Evolutionary conservation across 768 basidiomycete species (phyloP).

Genomic region (Podaxis mareebaensis): DNA sequence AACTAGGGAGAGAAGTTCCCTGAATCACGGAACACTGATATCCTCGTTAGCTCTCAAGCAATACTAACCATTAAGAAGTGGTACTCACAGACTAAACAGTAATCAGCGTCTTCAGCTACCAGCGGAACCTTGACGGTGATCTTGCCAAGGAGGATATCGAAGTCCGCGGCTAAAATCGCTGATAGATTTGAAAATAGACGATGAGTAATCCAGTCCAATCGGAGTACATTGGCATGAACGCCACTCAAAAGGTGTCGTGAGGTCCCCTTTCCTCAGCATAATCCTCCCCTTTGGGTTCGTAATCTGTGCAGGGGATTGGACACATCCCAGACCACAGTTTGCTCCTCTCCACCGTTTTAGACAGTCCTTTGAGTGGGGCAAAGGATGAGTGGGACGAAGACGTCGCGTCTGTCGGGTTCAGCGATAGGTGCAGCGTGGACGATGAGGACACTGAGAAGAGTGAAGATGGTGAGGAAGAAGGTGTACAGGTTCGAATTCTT

Average conservation of each 20-base stretch:
- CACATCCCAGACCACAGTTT: constrained; percentile 48
- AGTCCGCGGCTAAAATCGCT: constrained; percentile 33
- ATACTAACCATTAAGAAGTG: background rate
- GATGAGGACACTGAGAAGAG: constrained; percentile 19
- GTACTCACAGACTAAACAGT: constrained; percentile 41
- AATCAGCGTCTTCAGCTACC: constrained; percentile 33
- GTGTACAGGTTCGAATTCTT: background rate
- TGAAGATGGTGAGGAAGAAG: constrained; percentile 16
- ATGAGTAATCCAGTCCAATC: background rate
- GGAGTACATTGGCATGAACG: background rate
- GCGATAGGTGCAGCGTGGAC: constrained; percentile 23
- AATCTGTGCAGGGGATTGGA: constrained; percentile 43
- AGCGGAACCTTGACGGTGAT: constrained; percentile 35
- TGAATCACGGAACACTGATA: constrained; percentile 33
- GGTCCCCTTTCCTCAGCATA: constrained; percentile 36
- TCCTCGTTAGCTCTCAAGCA: background rate
- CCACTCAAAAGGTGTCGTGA: constrained; percentile 31
- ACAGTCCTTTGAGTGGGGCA: constrained; percentile 35
- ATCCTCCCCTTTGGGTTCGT: constrained; percentile 48
- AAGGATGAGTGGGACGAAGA: constrained; percentile 45
- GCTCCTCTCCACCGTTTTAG: constrained; percentile 41
- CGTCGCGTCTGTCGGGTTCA: constrained; percentile 37
- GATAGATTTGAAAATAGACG: constrained; percentile 4
- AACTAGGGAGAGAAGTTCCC: constrained; percentile 24
- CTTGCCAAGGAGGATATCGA: constrained; percentile 38